Conservation (phyloP, 129 eudicot genomes). For the Smallanthus sonchifolius region DNA sequence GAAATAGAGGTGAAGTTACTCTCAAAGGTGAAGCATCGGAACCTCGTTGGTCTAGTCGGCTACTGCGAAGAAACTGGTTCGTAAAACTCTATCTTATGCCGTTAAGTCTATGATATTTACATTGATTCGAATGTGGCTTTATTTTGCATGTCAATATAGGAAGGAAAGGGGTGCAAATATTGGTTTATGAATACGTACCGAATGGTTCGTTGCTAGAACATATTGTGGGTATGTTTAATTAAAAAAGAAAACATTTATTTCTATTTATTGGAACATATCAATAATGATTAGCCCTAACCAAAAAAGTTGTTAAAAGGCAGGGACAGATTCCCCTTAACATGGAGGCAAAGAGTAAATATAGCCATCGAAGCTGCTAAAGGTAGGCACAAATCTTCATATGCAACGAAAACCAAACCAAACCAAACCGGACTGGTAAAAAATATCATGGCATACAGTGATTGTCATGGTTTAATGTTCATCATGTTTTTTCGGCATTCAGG, state of each 20-base stretch:
- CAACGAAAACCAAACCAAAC: neutral
- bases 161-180: slow-evolving; percentile 44
- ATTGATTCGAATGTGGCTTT: neutral
- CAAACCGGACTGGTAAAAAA: neutral
- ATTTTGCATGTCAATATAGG: slow-evolving; percentile 23
- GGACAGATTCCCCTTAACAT: slow-evolving; percentile 56
- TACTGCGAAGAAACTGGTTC: slow-evolving; percentile 68
- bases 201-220: slow-evolving; percentile 77
- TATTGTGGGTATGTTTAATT: slow-evolving; percentile 49
- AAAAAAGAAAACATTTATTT: neutral
- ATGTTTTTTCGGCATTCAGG: slow-evolving; percentile 24
- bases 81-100: slow-evolving; percentile 8
- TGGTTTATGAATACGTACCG: slow-evolving; percentile 68
- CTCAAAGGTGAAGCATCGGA: slow-evolving; percentile 72
- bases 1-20: slow-evolving; percentile 64
- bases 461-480: neutral
- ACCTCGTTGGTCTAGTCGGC: slow-evolving; percentile 70
- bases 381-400: slow-evolving; percentile 8
- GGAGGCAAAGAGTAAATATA: slow-evolving; percentile 73
- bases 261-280: neutral
- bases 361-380: slow-evolving; percentile 91
- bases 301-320: slow-evolving; percentile 41
- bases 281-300: neutral
- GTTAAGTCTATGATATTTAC: neutral
- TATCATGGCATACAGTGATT: neutral